Conservation (phyloP, 2,329 filamentous ascomycete genomes). For the Didymella sp. region DNA sequence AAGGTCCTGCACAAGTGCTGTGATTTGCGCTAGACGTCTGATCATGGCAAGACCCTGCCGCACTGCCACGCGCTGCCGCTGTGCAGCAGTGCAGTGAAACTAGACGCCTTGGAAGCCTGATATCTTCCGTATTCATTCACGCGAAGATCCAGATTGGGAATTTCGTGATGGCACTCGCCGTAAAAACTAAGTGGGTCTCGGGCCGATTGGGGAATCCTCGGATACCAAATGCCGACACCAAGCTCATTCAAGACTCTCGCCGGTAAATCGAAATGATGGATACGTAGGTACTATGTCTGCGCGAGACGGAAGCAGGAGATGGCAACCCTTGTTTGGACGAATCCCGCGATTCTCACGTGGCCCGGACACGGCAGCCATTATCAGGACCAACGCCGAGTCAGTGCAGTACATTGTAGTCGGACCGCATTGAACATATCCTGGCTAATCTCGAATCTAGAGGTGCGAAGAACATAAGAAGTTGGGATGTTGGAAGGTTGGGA, state of each 20-base stretch:
- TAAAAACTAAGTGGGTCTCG: background rate
- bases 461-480: background rate
- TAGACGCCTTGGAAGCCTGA: constrained; percentile 1
- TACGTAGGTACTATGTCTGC: constrained; percentile 2
- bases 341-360: constrained; percentile 1
- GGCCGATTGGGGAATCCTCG: constrained; percentile 1
- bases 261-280: constrained; percentile 4
- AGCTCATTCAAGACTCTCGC: constrained; percentile 2
- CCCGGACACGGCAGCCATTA: background rate
- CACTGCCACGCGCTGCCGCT: constrained; percentile 1
- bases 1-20: constrained; percentile 5
- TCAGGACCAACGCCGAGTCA: constrained; percentile 4
- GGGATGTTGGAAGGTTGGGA: background rate
- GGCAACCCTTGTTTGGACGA: background rate
- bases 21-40: constrained; percentile 1
- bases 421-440: background rate
- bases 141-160: background rate
- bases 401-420: background rate
- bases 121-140: background rate
- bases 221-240: constrained; percentile 3
- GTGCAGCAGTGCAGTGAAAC: background rate
- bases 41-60: constrained; percentile 1
- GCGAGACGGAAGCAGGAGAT: background rate
- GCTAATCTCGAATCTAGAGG: background rate
- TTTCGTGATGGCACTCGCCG: background rate